Evolutionary conservation across 2,329 filamentous ascomycete species (phyloP).

Genomic region (Laburnicola sp.): DNA sequence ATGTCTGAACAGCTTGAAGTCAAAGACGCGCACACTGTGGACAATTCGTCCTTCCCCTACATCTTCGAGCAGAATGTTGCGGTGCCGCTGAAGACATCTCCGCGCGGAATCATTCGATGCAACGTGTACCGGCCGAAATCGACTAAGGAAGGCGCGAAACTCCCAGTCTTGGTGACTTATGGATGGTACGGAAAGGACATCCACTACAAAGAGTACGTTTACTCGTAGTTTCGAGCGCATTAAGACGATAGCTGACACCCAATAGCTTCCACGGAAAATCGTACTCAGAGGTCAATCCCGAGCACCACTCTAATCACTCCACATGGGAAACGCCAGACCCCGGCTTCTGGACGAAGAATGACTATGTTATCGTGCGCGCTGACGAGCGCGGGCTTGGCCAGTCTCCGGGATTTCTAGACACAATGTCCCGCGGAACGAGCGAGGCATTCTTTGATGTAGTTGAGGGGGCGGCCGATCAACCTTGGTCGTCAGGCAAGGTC

Average conservation of each 20-base stretch:
- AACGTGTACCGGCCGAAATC: slow-evolving; percentile 57
- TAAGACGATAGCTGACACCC: no score
- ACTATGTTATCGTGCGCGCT: slow-evolving; percentile 45
- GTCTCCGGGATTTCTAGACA: slow-evolving; percentile 56
- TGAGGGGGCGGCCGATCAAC: slow-evolving; percentile 56
- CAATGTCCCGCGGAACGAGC: slow-evolving; percentile 58
- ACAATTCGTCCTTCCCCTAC: slow-evolving; percentile 48
- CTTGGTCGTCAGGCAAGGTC: slow-evolving; percentile 56
- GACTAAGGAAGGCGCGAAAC: slow-evolving; percentile 36
- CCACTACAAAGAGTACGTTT: slow-evolving; percentile 57
- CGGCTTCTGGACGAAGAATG: slow-evolving; percentile 44
- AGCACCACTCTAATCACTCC: slow-evolving; percentile 45
- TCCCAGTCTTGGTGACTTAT: slow-evolving; percentile 70
- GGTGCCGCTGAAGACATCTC: slow-evolving; percentile 47
- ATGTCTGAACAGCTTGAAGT: slow-evolving; percentile 40
- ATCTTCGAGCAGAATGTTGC: slow-evolving; percentile 56
- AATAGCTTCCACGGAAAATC: slow-evolving; percentile 55
- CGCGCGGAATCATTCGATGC: slow-evolving; percentile 50
- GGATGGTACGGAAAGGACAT: slow-evolving; percentile 76
- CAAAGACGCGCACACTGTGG: slow-evolving; percentile 39
- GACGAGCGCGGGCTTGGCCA: slow-evolving; percentile 58
- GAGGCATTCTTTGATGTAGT: slow-evolving; percentile 57
- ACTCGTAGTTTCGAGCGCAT: no score
- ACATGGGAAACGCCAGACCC: slow-evolving; percentile 52
- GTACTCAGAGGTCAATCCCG: slow-evolving; percentile 44